Conservation (phyloP, 1,139 yeast species). For the Hansenula lynferdii region DNA sequence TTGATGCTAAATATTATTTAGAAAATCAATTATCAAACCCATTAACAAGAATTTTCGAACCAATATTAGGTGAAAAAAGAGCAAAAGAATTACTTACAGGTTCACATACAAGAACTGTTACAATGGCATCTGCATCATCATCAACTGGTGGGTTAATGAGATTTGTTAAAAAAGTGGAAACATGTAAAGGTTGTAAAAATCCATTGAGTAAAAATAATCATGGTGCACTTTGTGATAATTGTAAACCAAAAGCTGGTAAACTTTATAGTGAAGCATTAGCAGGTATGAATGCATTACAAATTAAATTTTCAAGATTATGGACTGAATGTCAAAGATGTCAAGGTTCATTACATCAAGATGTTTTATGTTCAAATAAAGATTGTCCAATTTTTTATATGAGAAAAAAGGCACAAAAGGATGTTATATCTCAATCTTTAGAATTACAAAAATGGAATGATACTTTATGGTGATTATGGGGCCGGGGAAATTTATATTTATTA, state of each 20-base stretch:
- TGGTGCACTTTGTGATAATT: conserved; percentile 81
- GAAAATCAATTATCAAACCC: conserved; percentile 95
- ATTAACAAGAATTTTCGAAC: conserved; percentile 88
- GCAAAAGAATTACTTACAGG: conserved; percentile 79
- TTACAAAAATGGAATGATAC: conserved; percentile 51
- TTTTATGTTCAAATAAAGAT: conserved; percentile 89
- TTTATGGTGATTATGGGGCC: conserved; percentile 20
- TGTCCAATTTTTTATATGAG: conserved; percentile 99
- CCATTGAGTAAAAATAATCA: conserved; percentile 65
- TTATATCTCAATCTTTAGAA: conserved; percentile 62
- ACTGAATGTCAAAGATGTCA: conserved; percentile 98
- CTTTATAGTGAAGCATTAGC: conserved; percentile 76
- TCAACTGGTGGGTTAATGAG: conserved; percentile 83
- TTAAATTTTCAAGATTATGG: conserved; percentile 87
- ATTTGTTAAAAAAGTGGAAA: conserved; percentile 85
- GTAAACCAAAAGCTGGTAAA: conserved; percentile 70
- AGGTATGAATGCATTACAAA: conserved; percentile 75
- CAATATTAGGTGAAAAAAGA: conserved; percentile 82
- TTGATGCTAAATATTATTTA: conserved; percentile 90
- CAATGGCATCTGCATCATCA: conserved; percentile 49
- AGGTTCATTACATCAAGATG: conserved; percentile 94
- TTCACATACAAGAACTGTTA: conserved; percentile 76
- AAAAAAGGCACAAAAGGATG: conserved; percentile 89
- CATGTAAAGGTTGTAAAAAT: conserved; percentile 83
- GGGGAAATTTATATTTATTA: too few species aligned